Evolutionary conservation across 2,329 filamentous ascomycete genomes (phyloP), one percentile per base, ranked within the genome.

Genomic region (Clathrospora elynae): DNA sequence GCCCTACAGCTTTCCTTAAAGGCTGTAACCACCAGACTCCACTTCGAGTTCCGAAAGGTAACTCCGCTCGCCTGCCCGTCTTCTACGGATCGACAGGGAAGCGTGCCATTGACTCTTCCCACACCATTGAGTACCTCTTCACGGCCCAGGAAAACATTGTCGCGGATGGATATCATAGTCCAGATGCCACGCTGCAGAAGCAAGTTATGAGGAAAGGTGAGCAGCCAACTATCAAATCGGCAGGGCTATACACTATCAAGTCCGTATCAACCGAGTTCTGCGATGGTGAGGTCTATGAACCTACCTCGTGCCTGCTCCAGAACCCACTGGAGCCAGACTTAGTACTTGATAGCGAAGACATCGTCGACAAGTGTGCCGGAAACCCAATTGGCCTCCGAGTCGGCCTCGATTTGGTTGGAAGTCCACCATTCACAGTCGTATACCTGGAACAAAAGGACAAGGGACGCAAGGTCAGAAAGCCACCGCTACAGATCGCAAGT

Each of bases 351-450:
- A 79, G 84, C 5, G 87, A 95, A 57, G 86, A 90, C 50, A 90
- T 99, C 29, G 87, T 89, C 37, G 93, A 99, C 70, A 95, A 95
- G 66, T 99, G 93, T 67, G 92, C 91, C 23, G 90, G 91, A 33
- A 96, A 90, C 62, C 90, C 93, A 0, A 88, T 99, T 49, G 93
- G 93, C 26, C 79, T 99, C 40, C 82, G 87, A 8, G 88, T 99
- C 28, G 87, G 93, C 61, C 75, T 99, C 35, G 90, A 97, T 65
- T 78, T 99, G 25, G 87, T 92, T 18, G 93, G 93, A 48, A 95
- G 90, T 0, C 92, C 95, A 31, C 92, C 92, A 1, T 99, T 99
- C 72, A 76, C 78, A n/a, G 77, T 99, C 31, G 76, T 78, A 14
- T 99, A 96, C 67, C 84, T 85, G 29, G 79, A 90, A 42, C 79